A percentile compares a stretch with the other conserved stretches of the same genome.
These are phyloP conservation scores for Echria macrotheca DNA, from an alignment of 495 filamentous ascomycete genomes.

Conservation along the genomic window DNA sequence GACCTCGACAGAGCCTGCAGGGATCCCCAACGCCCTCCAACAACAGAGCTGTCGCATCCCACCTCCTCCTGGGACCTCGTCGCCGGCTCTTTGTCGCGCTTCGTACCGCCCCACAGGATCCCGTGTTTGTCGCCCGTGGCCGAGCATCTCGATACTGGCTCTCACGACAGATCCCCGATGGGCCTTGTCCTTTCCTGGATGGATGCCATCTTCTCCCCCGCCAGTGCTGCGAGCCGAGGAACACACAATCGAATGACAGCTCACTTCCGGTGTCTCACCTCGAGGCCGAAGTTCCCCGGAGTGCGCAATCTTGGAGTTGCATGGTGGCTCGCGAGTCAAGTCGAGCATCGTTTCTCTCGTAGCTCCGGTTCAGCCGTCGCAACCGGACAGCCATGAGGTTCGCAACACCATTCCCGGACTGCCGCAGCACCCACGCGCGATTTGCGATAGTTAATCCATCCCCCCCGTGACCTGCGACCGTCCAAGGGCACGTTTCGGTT, in stretches of 20 bases:
- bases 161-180: constrained; percentile 14
- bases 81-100: constrained; percentile 25
- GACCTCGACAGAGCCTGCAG: constrained; percentile 30
- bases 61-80: constrained; percentile 20
- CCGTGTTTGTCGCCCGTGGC: constrained; percentile 13
- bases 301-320: constrained; percentile 3
- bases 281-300: not conserved
- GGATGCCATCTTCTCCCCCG: too few species aligned
- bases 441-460: too few species aligned
- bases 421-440: constrained; percentile 4
- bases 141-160: constrained; percentile 6
- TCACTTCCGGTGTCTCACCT: constrained; percentile 12
- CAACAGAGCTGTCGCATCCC: constrained; percentile 26
- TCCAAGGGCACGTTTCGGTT: too few species aligned
- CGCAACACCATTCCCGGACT: not conserved
- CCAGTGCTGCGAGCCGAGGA: too few species aligned
- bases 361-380: not conserved
- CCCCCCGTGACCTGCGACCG: too few species aligned
- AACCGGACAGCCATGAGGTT: constrained; percentile 3
- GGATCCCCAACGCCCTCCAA: constrained; percentile 28
- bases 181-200: constrained; percentile 19
- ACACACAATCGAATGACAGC: constrained; percentile 12
- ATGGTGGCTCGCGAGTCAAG: too few species aligned
- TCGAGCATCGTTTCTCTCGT: not conserved
- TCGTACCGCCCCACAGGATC: constrained; percentile 30